Conservation (phyloP, 2,329 filamentous ascomycete species). For the Colletotrichum caudatum region DNA sequence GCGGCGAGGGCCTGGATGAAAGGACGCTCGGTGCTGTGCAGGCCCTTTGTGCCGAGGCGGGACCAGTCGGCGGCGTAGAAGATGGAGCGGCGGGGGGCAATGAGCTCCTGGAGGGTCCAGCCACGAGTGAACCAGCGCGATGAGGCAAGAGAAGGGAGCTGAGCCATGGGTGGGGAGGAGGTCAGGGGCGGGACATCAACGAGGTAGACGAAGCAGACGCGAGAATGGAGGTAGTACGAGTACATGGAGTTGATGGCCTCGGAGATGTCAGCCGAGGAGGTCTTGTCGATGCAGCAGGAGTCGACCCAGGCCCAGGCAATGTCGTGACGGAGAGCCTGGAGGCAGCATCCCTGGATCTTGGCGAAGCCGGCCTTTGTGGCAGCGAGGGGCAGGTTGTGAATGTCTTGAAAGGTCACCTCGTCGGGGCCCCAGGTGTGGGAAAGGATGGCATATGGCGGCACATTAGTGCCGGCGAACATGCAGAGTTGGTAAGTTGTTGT, state of each 20-base stretch:
- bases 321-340: constrained; percentile 34
- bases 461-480: constrained; percentile 22
- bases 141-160: constrained; percentile 18
- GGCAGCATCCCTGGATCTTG: constrained; percentile 42
- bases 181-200: constrained; percentile 26
- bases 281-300: constrained; percentile 42
- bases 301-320: constrained; percentile 40
- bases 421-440: constrained; percentile 48
- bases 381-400: constrained; percentile 28
- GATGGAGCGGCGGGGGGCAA: constrained; percentile 44
- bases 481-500: constrained; percentile 27
- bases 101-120: constrained; percentile 44
- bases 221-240: constrained; percentile 40
- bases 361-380: constrained; percentile 21
- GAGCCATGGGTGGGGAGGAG: constrained; percentile 16
- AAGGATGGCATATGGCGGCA: constrained; percentile 48
- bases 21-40: constrained; percentile 19
- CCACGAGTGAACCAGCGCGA: constrained; percentile 40
- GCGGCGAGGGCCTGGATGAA: constrained; percentile 25
- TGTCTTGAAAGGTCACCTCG: constrained; percentile 47
- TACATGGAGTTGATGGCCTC: constrained; percentile 45
- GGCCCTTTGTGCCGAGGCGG: constrained; percentile 34
- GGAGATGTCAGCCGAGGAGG: constrained; percentile 37
- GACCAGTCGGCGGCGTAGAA: constrained; percentile 46
- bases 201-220: constrained; percentile 43